Evolutionary conservation across 257 asterid genomes (phyloP).

Genomic region (Solanum medicagineum): DNA sequence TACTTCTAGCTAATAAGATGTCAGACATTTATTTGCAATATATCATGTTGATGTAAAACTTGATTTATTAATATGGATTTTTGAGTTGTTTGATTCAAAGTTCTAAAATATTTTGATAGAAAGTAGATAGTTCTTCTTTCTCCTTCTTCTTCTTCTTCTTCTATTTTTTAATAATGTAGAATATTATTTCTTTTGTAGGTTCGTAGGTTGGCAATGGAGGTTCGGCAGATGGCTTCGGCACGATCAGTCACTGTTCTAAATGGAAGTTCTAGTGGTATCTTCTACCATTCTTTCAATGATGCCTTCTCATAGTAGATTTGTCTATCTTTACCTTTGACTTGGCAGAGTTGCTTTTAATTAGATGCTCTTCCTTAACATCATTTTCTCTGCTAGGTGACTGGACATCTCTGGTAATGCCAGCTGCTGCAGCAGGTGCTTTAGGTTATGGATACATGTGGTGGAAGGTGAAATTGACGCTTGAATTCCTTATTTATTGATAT

Average conservation of each 20-base stretch:
- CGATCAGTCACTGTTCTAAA: constrained; percentile 53
- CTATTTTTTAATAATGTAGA: too few relatives aligned
- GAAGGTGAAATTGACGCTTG: constrained; percentile 44
- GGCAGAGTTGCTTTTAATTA: not conserved
- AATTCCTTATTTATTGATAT: not conserved
- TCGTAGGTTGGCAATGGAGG: constrained; percentile 65
- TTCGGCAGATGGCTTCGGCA: constrained; percentile 47
- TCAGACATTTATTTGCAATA: too few relatives aligned
- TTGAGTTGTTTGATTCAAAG: not conserved
- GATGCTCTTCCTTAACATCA: not conserved
- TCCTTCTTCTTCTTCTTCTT: too few relatives aligned
- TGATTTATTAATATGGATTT: not conserved
- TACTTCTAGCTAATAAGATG: too few relatives aligned
- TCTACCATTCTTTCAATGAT: not conserved
- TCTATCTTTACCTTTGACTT: not conserved
- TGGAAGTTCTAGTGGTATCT: constrained; percentile 46
- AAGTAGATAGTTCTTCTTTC: not conserved
- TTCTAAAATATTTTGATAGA: not conserved
- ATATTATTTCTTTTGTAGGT: constrained; percentile 29
- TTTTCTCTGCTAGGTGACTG: constrained; percentile 32
- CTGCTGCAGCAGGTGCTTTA: constrained; percentile 68
- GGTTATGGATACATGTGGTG: constrained; percentile 99
- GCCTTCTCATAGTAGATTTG: not conserved
- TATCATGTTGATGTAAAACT: not conserved
- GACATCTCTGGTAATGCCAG: constrained; percentile 47